Percentiles rank a stretch among this genome's conserved stretches.
These are phyloP conservation scores for Dioscorea zingiberensis DNA, from an alignment of 106 monocot genomes.

Conservation along the genomic window DNA sequence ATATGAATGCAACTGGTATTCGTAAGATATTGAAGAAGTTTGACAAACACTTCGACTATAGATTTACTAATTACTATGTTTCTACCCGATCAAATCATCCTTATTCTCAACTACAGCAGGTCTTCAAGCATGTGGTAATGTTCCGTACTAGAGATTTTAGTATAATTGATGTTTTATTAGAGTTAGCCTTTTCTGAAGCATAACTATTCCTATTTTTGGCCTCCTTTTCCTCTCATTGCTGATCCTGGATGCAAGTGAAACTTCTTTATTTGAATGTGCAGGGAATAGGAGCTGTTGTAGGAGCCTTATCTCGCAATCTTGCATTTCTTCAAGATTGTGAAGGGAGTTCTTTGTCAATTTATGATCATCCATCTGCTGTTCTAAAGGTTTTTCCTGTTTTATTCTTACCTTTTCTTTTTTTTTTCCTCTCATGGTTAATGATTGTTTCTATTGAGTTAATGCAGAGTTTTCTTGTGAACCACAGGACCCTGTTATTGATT, in stretches of 20 bases:
- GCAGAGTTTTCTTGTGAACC: not conserved
- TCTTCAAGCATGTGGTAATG: slow-evolving; percentile 71
- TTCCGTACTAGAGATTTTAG: not conserved
- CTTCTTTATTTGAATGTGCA: slow-evolving; percentile 6
- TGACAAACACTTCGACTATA: slow-evolving; percentile 49
- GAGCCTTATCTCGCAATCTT: slow-evolving; percentile 62
- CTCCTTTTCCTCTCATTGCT: too few species aligned
- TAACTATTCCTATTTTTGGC: too few species aligned
- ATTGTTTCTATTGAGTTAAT: not conserved
- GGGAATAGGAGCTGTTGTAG: slow-evolving; percentile 69
- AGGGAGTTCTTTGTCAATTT: slow-evolving; percentile 39
- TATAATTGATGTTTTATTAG: too few species aligned
- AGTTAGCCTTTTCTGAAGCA: too few species aligned
- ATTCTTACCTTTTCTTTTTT: not conserved
- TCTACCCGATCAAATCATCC: slow-evolving; percentile 64
- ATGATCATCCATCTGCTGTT: slow-evolving; percentile 49
- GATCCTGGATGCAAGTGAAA: not conserved
- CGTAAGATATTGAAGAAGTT: slow-evolving; percentile 69
- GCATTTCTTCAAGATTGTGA: slow-evolving; percentile 39
- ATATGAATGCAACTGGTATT: slow-evolving; percentile 62
- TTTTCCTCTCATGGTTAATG: not conserved
- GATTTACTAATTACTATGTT: slow-evolving; percentile 60
- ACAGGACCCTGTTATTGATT: slow-evolving; percentile 63
- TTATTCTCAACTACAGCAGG: slow-evolving; percentile 58
- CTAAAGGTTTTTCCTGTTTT: slow-evolving; percentile 25